Base-by-base conservation (phyloP, 1,139 yeast species). In the Hemisphaericaspora xylanilytica region DNA sequence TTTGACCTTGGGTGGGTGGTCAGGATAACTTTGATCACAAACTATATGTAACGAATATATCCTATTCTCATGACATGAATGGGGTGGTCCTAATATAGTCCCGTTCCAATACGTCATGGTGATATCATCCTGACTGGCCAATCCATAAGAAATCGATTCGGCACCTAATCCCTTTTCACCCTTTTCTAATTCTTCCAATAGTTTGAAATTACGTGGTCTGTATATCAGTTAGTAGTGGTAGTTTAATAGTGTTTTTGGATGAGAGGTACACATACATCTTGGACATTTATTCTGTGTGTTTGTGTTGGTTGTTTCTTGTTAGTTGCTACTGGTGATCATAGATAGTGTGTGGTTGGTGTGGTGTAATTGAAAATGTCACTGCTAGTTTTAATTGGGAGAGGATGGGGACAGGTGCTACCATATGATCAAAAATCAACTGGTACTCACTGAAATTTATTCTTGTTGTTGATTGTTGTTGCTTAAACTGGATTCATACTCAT, bases 141-240 rank as follows among this genome's bases (percentile, higher is more conserved):
- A 73, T 0, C 97, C 97, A 53, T 90, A 88, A 15, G 97, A 90
- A 60, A 96, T 90, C 17, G 96, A 85, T 61, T 94, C 97, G 26
- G 97, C 94, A 21, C 98, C 97, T 39, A 87, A 73, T 12, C 98
- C 98, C 61, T 94, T 94, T 60, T 94, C 99, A 37, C 98, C 98
- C 58, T 90, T 92, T 62, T 94, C 99, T 49, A 94, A 75, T 65
- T 92, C 98, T 67, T 92, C 98, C 48, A 92, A 74, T 35, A 92
- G 76, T 58, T 95, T 86, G 65, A 92, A 92, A 61, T 89, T 89
- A 64, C 97, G 80, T 49, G 97, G 97, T 34, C 95, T 86, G 47
- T 10, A 34, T 21, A 10, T 31, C 13, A 14, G 21, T 18, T 22
- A 22, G 26, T 9, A 22, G 8, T 20, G 21, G 21, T 20, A 31